A percentile compares a stretch with the other conserved stretches of the same genome.
phyloP scores from a whole-genome alignment of 805 yeast species.

The Candida oleophila region DNA sequence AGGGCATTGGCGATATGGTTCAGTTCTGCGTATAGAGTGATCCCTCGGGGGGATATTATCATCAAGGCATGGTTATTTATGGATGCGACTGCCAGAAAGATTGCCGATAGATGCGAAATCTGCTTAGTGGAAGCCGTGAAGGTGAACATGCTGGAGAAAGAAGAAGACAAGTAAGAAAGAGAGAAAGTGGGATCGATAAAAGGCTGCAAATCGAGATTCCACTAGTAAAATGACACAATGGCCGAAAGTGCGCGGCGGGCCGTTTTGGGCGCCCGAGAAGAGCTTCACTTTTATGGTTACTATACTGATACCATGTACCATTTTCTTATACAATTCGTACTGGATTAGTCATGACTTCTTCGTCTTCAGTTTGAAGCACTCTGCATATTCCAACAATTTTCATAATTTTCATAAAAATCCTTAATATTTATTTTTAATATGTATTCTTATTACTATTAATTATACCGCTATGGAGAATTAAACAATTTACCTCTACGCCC shows the following conservation, averaged over 20 bases:
- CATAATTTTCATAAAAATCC: no score
- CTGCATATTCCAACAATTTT: no score
- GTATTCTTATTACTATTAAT: neutral
- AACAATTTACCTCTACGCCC: neutral
- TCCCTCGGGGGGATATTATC: conserved; percentile 30
- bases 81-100: conserved; percentile 30
- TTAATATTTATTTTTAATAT: no score
- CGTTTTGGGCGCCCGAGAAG: neutral
- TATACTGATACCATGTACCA: no score
- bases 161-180: neutral
- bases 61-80: conserved; percentile 34
- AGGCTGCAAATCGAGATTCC: neutral
- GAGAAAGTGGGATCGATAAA: neutral
- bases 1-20: conserved; percentile 38
- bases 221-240: no score
- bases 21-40: conserved; percentile 32
- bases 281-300: neutral
- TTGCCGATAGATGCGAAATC: conserved; percentile 37
- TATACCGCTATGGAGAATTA: neutral
- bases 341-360: no score
- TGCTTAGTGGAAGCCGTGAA: conserved; percentile 39
- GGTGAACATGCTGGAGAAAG: conserved; percentile 3
- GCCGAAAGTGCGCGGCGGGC: no score
- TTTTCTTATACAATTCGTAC: no score
- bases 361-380: no score